Evolutionary conservation across 2,329 filamentous ascomycete species (phyloP).

Genomic region (Stachybotrys elegans): DNA sequence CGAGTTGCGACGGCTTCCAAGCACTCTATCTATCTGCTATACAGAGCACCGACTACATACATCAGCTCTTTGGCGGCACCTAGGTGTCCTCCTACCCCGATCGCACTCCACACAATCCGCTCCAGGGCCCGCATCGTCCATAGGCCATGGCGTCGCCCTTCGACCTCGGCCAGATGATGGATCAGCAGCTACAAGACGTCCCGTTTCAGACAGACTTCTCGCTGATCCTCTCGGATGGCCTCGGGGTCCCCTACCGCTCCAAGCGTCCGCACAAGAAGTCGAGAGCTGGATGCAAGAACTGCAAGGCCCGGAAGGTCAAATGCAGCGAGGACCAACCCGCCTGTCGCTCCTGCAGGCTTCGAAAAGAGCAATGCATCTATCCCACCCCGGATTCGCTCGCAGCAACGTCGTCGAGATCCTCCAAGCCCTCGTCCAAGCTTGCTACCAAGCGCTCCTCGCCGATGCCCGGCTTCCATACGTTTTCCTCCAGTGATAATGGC

Average conservation of each 20-base stretch:
- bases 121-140: too few species aligned
- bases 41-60: too few species aligned
- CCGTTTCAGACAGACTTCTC: too few species aligned
- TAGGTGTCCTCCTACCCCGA: too few species aligned
- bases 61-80: too few species aligned
- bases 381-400: constrained; percentile 11
- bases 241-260: constrained; percentile 27
- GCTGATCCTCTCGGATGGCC: too few species aligned
- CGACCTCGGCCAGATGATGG: too few species aligned
- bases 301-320: constrained; percentile 51
- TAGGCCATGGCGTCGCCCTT: too few species aligned
- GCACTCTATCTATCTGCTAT: too few species aligned
- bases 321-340: constrained; percentile 47
- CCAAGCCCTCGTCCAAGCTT: background rate
- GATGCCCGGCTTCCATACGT: background rate
- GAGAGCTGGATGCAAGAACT: constrained; percentile 46
- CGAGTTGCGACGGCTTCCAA: too few species aligned
- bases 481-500: background rate
- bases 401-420: background rate
- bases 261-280: constrained; percentile 55
- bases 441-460: background rate
- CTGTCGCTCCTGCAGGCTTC: constrained; percentile 44
- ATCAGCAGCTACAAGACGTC: too few species aligned
- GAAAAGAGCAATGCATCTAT: constrained; percentile 45
- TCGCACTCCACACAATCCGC: too few species aligned